These are phyloP conservation scores for Cryphonectria radicalis DNA, from an alignment of 2,329 filamentous ascomycete genomes.

Conservation along the genomic window DNA sequence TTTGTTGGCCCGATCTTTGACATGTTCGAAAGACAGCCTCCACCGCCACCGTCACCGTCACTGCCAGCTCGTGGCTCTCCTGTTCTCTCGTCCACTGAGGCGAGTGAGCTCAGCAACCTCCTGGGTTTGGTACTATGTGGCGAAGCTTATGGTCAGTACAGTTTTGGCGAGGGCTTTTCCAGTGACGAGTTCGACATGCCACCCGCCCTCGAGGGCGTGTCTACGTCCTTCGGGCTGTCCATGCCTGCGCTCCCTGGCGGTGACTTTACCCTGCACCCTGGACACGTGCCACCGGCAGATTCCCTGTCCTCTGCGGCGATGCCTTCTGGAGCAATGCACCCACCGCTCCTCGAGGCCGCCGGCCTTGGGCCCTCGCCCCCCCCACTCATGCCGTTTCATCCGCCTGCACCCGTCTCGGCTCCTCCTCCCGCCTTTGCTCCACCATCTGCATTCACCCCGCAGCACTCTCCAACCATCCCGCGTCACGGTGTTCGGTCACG, in stretches of 20 bases:
- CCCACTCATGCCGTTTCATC: neutral
- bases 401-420: constrained; percentile 7
- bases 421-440: constrained; percentile 26
- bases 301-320: neutral
- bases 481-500: constrained; percentile 29
- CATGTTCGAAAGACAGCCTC: neutral
- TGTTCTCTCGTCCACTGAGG: constrained; percentile 47
- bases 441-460: constrained; percentile 33
- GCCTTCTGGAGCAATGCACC: neutral
- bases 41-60: constrained; percentile 1
- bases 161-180: constrained; percentile 55
- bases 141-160: constrained; percentile 33
- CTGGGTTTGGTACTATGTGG: neutral
- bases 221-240: constrained; percentile 63
- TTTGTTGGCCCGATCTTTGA: constrained; percentile 5
- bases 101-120: constrained; percentile 60
- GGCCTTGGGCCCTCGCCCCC: neutral
- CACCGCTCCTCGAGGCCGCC: neutral
- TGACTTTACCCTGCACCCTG: constrained; percentile 32
- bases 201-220: constrained; percentile 67
- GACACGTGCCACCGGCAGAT: neutral
- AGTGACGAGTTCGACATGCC: constrained; percentile 60
- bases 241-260: constrained; percentile 35
- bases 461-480: constrained; percentile 36
- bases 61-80: neutral